These are phyloP conservation scores for Irpex sp. DNA, from an alignment of 1,284 basidiomycete species.

Conservation along the genomic window DNA sequence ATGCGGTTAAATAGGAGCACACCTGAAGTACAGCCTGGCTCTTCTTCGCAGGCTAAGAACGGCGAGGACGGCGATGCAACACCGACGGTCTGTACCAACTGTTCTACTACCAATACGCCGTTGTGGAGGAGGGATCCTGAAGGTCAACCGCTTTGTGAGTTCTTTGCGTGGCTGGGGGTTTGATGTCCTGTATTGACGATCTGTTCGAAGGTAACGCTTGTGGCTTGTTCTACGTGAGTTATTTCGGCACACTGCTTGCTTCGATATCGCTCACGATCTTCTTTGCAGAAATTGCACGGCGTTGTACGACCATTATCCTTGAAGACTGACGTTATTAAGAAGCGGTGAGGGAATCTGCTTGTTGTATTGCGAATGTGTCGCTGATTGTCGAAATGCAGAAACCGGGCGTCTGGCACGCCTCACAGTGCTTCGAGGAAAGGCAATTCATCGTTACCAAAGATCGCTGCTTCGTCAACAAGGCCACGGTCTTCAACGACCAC, in stretches of 20 bases:
- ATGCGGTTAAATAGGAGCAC: constrained; percentile 44
- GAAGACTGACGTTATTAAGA: constrained; percentile 98
- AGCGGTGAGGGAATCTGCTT: constrained; percentile 58
- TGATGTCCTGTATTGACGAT: constrained; percentile 11
- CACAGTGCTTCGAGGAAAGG: constrained; percentile 62
- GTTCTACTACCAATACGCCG: constrained; percentile 93
- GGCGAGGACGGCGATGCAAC: constrained; percentile 65
- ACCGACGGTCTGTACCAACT: constrained; percentile 90
- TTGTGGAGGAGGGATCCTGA: constrained; percentile 95
- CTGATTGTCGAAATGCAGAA: constrained; percentile 39
- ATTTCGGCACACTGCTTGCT: constrained; percentile 16
- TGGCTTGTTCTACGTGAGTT: constrained; percentile 84
- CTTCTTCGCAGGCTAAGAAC: constrained; percentile 28
- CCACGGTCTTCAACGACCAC: constrained; percentile 63
- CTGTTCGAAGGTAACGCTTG: constrained; percentile 69
- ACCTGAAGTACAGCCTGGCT: constrained; percentile 40
- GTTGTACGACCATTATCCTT: constrained; percentile 91
- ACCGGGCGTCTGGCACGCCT: constrained; percentile 72
- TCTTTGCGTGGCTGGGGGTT: constrained; percentile 15
- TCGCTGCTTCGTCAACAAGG: constrained; percentile 63
- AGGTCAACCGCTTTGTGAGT: constrained; percentile 87
- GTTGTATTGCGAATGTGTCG: neutral
- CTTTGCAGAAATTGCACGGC: constrained; percentile 84
- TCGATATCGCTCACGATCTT: constrained; percentile 13
- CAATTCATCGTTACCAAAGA: constrained; percentile 56